A percentile compares a stretch with the other conserved stretches of the same genome.
Evolutionary conservation across 139 green algal genomes (phyloP).

Genomic region (Asterochloris sp.): DNA sequence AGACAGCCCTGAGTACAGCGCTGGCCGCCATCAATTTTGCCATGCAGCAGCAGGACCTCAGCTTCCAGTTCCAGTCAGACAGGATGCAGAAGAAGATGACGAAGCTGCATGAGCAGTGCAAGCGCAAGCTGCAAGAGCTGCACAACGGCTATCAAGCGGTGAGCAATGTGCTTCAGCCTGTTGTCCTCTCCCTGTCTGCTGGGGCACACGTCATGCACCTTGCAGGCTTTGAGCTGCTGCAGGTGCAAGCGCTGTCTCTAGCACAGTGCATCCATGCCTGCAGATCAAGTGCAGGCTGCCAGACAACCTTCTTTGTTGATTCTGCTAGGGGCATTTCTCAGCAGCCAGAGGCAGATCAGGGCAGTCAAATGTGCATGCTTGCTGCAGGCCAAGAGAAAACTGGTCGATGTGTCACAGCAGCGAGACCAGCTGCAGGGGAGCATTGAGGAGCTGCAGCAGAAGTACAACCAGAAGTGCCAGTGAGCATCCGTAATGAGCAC

Average conservation of each 20-base stretch:
- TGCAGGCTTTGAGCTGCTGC: neutral
- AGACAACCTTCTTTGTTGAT: neutral
- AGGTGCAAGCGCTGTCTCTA: too few relatives aligned
- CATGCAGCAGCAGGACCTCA: slow-evolving; percentile 40
- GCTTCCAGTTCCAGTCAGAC: slow-evolving; percentile 17
- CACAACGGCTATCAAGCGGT: slow-evolving; percentile 55
- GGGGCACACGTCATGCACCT: neutral
- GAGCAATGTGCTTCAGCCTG: neutral
- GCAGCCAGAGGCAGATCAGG: neutral
- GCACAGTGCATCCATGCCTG: neutral
- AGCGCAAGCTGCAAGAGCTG: slow-evolving; percentile 65
- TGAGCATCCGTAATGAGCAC: slow-evolving; percentile 27
- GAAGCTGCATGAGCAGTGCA: slow-evolving; percentile 57
- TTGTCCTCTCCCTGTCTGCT: neutral
- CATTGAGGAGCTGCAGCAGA: slow-evolving; percentile 65
- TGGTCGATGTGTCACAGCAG: slow-evolving; percentile 45
- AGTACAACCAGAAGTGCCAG: slow-evolving; percentile 69
- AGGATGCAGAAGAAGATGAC: slow-evolving; percentile 46
- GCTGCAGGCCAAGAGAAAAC: slow-evolving; percentile 66
- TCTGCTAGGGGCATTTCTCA: neutral
- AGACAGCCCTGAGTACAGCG: slow-evolving; percentile 42
- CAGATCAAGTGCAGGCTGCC: neutral
- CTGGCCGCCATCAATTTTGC: slow-evolving; percentile 57
- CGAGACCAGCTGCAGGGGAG: slow-evolving; percentile 52
- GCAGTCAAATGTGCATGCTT: neutral